A percentile compares a stretch with the other conserved stretches of the same genome.
Conservation (phyloP, 1,284 basidiomycete species). For the Naganishia sp. region DNA sequence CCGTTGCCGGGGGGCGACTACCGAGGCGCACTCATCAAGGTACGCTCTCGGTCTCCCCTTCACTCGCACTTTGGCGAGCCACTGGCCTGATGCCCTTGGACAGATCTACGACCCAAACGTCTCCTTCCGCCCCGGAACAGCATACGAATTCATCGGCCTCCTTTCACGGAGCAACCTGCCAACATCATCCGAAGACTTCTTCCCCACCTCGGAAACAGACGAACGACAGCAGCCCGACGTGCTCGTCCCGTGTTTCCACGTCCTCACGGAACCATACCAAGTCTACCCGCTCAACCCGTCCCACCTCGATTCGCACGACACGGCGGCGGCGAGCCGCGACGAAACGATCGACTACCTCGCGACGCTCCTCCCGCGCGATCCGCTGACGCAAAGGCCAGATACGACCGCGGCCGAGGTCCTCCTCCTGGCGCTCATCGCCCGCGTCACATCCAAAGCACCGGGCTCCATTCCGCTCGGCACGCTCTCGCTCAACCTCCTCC, state of each 20-base stretch:
- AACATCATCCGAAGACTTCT: slow-evolving; percentile 35
- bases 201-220: slow-evolving; percentile 15
- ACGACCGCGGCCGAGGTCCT: slow-evolving; percentile 45
- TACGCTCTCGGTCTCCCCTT: slow-evolving; percentile 14
- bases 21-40: slow-evolving; percentile 50
- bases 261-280: slow-evolving; percentile 36
- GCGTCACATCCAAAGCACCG: slow-evolving; percentile 41
- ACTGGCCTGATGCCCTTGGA: background rate
- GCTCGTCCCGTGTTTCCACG: slow-evolving; percentile 48
- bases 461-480: slow-evolving; percentile 42
- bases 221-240: slow-evolving; percentile 26
- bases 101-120: slow-evolving; percentile 48
- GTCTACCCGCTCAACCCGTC: slow-evolving; percentile 12
- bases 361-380: slow-evolving; percentile 9
- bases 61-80: background rate
- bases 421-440: slow-evolving; percentile 45
- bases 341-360: slow-evolving; percentile 44
- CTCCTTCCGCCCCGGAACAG: slow-evolving; percentile 46
- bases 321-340: slow-evolving; percentile 33
- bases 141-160: slow-evolving; percentile 47
- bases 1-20: slow-evolving; percentile 42
- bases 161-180: slow-evolving; percentile 46
- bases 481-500: slow-evolving; percentile 42
- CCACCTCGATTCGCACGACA: slow-evolving; percentile 1
- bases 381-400: slow-evolving; percentile 41